Evolutionary conservation across 768 basidiomycete species (phyloP), one percentile per base, ranked within the genome.

Genomic region (Udeniomyces megalosporus): DNA sequence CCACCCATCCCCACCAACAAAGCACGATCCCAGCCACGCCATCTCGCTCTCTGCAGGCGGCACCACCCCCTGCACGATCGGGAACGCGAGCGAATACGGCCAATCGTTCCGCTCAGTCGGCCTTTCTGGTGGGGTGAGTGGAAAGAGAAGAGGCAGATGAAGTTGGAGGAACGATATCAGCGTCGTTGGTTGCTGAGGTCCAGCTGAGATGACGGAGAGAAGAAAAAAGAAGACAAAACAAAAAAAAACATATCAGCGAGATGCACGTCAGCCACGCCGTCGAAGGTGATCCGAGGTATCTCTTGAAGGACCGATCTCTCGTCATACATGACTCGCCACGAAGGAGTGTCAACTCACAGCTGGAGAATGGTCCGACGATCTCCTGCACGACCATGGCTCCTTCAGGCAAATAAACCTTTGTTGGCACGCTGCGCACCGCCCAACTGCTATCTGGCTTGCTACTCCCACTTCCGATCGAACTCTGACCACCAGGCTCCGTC

Each of bases 1-100:
- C 91, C 91, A 97, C 5, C 95, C 95, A 70, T 97, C 95, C 14
- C 90, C 88, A 8, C 90, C 91, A 14, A 84, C 82, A 74, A 96
- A 76, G 68, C 89, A 90, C 22, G 87, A 84, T 11, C 88, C 86
- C n/a, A 97, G 73, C 92, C 93, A 95, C 4, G 85, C 89, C 74
- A 96, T 78, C 70, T 97, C 93, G 6, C 89, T 79, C 32, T 95
- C 90, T 8, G 81, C 77, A 1, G 93, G 95, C 1, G 84, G 74
- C 2, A 79, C 73, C 22, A 96, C 82, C 14, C 95, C 93, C 71
- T 96, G 93, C 14, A 92, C 77, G 51, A 95, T 73, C 0, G 85
- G 81, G 68, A 82, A 85, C 14, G 88, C 91, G 38, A 85, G 78
- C 1, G 69, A 11, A 56, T 83, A 79, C 11, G 69, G 64, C 68